Conservation (phyloP, 352 stramenopile species). For the Pythium utonaiense region DNA sequence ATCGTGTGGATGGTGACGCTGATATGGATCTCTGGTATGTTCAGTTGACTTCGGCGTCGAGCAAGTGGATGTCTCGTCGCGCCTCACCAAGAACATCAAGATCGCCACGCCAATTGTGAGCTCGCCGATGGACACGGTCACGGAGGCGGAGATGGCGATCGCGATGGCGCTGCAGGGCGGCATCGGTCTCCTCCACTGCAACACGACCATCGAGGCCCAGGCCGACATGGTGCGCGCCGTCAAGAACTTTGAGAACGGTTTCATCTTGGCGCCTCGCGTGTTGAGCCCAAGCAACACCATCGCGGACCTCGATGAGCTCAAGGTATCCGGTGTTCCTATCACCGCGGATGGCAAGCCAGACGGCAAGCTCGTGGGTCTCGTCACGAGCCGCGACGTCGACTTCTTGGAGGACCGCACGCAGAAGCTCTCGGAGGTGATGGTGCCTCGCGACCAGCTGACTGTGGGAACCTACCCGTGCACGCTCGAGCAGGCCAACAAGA, state of each 20-base stretch:
- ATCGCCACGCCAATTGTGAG: constrained; percentile 94
- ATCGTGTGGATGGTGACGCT: background rate
- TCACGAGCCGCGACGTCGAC: constrained; percentile 97
- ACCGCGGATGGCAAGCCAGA: constrained; percentile 95
- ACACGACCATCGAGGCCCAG: constrained; percentile 95
- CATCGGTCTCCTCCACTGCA: constrained; percentile 99
- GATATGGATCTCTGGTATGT: background rate
- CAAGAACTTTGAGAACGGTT: constrained; percentile 99
- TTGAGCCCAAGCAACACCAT: constrained; percentile 91
- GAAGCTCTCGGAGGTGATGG: constrained; percentile 69
- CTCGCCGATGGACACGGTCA: constrained; percentile 99
- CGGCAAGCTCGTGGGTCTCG: constrained; percentile 95
- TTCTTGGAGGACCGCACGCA: constrained; percentile 92
- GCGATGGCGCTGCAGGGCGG: constrained; percentile 97
- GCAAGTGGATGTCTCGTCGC: constrained; percentile 91
- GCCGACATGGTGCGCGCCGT: constrained; percentile 87
- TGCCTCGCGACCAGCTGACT: constrained; percentile 73
- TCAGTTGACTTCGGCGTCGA: constrained; percentile 92
- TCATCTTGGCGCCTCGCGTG: constrained; percentile 97
- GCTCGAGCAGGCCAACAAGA: constrained; percentile 94
- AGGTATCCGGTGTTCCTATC: constrained; percentile 97
- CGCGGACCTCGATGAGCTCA: constrained; percentile 91
- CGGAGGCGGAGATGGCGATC: constrained; percentile 98
- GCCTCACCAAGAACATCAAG: constrained; percentile 89
- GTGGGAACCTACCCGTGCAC: constrained; percentile 91